These are phyloP conservation scores for Herpetospermum pedunculosum DNA, from an alignment of 306 rosid species.

Conservation along the genomic window DNA sequence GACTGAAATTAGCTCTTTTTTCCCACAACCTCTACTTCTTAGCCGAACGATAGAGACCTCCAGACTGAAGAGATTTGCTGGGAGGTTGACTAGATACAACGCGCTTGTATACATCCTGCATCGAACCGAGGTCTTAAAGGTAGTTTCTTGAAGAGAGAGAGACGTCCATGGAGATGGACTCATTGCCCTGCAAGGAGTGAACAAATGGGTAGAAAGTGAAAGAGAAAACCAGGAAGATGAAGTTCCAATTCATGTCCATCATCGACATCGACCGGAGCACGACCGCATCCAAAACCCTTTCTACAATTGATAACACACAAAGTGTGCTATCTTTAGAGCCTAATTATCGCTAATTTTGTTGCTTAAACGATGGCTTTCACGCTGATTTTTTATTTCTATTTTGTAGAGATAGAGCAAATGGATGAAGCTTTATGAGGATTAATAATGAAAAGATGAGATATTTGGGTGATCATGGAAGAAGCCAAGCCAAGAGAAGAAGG, in stretches of 20 bases:
- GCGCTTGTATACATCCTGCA: constrained; percentile 54
- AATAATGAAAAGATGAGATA: too few relatives aligned
- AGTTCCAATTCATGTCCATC: constrained; percentile 8
- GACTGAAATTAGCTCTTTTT: constrained; percentile 57
- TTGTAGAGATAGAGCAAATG: too few relatives aligned
- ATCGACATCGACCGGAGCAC: too few relatives aligned
- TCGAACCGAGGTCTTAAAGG: constrained; percentile 31
- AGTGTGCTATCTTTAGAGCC: too few relatives aligned
- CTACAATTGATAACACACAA: too few relatives aligned
- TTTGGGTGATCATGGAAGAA: too few relatives aligned
- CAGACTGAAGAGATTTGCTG: constrained; percentile 52
- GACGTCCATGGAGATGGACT: constrained; percentile 40
- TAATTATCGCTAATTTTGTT: too few relatives aligned
- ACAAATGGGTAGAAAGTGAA: constrained; percentile 25
- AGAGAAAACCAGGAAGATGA: constrained; percentile 22
- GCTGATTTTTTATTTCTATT: too few relatives aligned
- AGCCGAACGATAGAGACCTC: constrained; percentile 52
- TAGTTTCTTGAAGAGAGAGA: constrained; percentile 44
- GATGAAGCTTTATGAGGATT: too few relatives aligned
- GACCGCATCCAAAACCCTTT: too few relatives aligned
- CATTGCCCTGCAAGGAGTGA: constrained; percentile 24
- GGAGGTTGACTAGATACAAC: constrained; percentile 43
- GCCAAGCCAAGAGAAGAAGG: too few relatives aligned
- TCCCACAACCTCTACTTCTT: constrained; percentile 65
- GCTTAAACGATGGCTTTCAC: too few relatives aligned